phyloP scores from a whole-genome alignment of 768 basidiomycete species.

The Russula brevipes region DNA sequence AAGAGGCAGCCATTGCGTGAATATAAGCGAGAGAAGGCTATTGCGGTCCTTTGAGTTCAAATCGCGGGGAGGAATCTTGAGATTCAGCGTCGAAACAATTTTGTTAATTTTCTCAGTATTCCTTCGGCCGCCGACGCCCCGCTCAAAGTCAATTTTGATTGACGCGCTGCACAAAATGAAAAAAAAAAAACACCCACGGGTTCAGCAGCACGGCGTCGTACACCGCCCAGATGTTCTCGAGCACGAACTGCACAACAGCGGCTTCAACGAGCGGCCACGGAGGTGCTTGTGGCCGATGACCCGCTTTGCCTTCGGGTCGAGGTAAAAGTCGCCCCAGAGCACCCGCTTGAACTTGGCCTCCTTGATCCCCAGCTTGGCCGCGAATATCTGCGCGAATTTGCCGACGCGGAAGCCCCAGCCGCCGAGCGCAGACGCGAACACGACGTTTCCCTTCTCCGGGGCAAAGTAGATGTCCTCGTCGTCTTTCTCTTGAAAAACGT shows the following conservation, averaged over 20 bases:
- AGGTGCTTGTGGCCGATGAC: slow-evolving; percentile 90
- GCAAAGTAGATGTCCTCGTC: slow-evolving; percentile 98
- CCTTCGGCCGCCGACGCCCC: slow-evolving; percentile 37
- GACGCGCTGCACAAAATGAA: slow-evolving; percentile 19
- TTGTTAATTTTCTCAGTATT: slow-evolving; percentile 86
- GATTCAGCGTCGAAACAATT: slow-evolving; percentile 74
- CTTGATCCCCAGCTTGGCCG: slow-evolving; percentile 83
- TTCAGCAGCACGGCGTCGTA: slow-evolving; percentile 87
- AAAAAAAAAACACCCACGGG: slow-evolving; percentile 57
- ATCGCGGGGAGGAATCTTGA: slow-evolving; percentile 85
- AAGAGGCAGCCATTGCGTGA: slow-evolving; percentile 93
- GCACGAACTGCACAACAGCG: slow-evolving; percentile 92
- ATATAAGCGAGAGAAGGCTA: slow-evolving; percentile 77
- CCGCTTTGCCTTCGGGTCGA: slow-evolving; percentile 93
- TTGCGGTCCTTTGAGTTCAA: slow-evolving; percentile 88
- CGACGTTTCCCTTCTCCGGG: slow-evolving; percentile 90
- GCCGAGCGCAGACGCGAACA: slow-evolving; percentile 93
- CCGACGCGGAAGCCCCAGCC: slow-evolving; percentile 96
- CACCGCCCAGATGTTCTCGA: slow-evolving; percentile 96
- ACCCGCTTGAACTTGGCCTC: slow-evolving; percentile 80
- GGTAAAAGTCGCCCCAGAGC: slow-evolving; percentile 95
- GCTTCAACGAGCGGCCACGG: slow-evolving; percentile 80
- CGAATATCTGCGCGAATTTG: slow-evolving; percentile 91
- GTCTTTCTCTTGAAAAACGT: slow-evolving; percentile 88
- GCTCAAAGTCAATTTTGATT: background rate